These are phyloP conservation scores for Margaritispora aquatica DNA, from an alignment of 495 filamentous ascomycete genomes.

Conservation along the genomic window DNA sequence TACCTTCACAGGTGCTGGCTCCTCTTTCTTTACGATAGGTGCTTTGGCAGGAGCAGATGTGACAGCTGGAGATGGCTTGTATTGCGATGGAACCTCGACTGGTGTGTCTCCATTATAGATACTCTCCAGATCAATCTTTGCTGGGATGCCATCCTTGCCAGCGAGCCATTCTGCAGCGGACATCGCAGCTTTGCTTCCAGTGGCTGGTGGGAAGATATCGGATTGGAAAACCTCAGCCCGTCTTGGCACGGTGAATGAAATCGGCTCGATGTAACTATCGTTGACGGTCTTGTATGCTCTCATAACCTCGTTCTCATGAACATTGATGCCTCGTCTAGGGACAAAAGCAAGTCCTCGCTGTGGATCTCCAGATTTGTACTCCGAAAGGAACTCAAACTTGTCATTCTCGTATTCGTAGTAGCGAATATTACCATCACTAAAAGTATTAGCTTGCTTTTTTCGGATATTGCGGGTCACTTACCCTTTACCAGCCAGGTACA, in stretches of 20 bases:
- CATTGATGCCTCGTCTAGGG: constrained; percentile 90
- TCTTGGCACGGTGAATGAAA: constrained; percentile 95
- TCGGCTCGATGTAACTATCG: constrained; percentile 88
- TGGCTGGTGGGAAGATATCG: constrained; percentile 87
- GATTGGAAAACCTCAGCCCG: constrained; percentile 96
- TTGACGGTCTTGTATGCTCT: constrained; percentile 95
- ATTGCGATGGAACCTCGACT: constrained; percentile 64
- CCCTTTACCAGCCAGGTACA: constrained; percentile 96
- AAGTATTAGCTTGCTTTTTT: constrained; percentile 15
- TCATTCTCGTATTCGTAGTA: constrained; percentile 97
- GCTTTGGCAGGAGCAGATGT: constrained; percentile 43
- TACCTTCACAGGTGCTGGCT: constrained; percentile 24
- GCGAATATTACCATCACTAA: constrained; percentile 93
- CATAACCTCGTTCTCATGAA: constrained; percentile 94
- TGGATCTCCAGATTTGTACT: constrained; percentile 92
- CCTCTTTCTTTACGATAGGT: constrained; percentile 46
- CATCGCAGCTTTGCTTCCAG: constrained; percentile 72
- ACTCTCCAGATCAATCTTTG: constrained; percentile 89
- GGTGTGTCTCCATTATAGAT: constrained; percentile 79
- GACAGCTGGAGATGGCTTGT: constrained; percentile 45
- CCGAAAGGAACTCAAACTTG: constrained; percentile 92
- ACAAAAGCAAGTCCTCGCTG: constrained; percentile 93
- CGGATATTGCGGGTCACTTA: constrained; percentile 37
- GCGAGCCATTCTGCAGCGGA: constrained; percentile 75
- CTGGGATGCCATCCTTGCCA: constrained; percentile 74